Percentiles rank a stretch among this genome's conserved stretches.
Evolutionary conservation across 2,329 filamentous ascomycete genomes (phyloP).

Genomic region (Fusarium transvaalense): DNA sequence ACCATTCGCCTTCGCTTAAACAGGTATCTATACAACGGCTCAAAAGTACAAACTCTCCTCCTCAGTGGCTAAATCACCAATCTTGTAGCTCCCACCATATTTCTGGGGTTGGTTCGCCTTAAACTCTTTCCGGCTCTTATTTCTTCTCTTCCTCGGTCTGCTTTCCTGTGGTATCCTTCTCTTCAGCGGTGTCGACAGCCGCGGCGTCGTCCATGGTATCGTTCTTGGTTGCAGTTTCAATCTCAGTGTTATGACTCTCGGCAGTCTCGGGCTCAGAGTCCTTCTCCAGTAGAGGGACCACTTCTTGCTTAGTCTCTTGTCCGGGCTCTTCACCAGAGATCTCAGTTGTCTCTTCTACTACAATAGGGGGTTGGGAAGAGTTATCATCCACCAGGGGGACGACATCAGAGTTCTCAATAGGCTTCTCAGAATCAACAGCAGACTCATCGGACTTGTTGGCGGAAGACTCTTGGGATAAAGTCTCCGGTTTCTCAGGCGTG

Average conservation of each 20-base stretch:
- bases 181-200: slow-evolving; percentile 10
- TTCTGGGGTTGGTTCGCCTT: slow-evolving; percentile 30
- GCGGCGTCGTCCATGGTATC: slow-evolving; percentile 20
- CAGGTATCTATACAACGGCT: slow-evolving; percentile 50
- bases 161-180: slow-evolving; percentile 29
- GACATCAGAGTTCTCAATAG: slow-evolving; percentile 12
- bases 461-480: slow-evolving; percentile 8
- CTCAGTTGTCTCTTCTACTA: slow-evolving; percentile 24
- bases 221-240: slow-evolving; percentile 16
- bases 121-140: slow-evolving; percentile 18
- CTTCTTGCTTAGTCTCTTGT: slow-evolving; percentile 8
- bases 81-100: slow-evolving; percentile 36
- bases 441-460: slow-evolving; percentile 13
- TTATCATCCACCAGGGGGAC: slow-evolving; percentile 32
- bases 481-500: slow-evolving; percentile 25
- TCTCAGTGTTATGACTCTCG: slow-evolving; percentile 14
- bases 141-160: slow-evolving; percentile 29
- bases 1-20: slow-evolving; percentile 52
- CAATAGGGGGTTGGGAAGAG: slow-evolving; percentile 19
- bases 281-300: slow-evolving; percentile 33
- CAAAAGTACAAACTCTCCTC: slow-evolving; percentile 38
- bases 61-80: slow-evolving; percentile 36
- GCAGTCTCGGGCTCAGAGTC: slow-evolving; percentile 13
- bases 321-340: slow-evolving; percentile 11
- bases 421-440: slow-evolving; percentile 13